Conservation (phyloP, 2,329 filamentous ascomycete genomes). For the Colletotrichum sp. region DNA sequence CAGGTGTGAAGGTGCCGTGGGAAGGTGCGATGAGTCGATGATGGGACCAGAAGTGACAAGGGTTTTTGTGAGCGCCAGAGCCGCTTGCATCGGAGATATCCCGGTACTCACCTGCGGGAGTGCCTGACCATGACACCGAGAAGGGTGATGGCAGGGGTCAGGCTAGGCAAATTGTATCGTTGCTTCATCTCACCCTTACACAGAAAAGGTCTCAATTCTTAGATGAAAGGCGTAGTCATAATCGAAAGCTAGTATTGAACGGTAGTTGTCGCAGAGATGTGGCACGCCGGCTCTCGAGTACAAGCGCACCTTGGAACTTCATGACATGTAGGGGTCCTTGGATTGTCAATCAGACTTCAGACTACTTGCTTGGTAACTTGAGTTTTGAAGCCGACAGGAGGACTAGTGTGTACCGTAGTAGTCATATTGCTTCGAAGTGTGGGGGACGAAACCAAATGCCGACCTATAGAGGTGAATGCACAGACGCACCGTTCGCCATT, state of each 20-base stretch:
- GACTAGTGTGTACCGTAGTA: background rate
- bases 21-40: background rate
- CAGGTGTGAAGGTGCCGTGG: background rate
- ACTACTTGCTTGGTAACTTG: background rate
- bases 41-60: background rate
- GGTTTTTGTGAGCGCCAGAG: constrained; percentile 6
- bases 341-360: background rate
- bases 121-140: background rate
- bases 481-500: constrained; percentile 4
- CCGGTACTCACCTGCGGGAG: background rate
- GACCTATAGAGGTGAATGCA: background rate
- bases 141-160: background rate
- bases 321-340: background rate
- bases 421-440: background rate
- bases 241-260: background rate
- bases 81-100: background rate
- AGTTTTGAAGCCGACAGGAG: background rate
- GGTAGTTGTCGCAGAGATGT: background rate
- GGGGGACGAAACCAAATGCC: background rate
- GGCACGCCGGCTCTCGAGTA: background rate
- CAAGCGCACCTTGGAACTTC: background rate
- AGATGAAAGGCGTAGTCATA: background rate
- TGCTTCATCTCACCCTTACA: background rate
- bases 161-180: background rate
- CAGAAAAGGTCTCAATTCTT: background rate